Evolutionary conservation across 169 alveolate species (phyloP), one percentile per base, ranked within the genome.

Genomic region (Ichthyophthirius multifiliis): DNA sequence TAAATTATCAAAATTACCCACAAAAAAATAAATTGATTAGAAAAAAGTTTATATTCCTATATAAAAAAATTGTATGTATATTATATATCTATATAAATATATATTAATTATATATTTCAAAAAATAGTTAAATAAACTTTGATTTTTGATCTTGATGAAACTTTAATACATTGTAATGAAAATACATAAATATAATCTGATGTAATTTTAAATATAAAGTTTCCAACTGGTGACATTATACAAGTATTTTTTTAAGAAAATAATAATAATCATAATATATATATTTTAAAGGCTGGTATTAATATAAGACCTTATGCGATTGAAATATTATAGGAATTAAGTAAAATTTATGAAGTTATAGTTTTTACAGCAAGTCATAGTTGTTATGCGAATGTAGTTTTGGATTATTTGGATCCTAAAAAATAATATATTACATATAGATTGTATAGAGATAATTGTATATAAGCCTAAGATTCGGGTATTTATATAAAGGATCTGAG

Each of bases 101-200:
- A 47, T 10, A 5, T 3, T 20, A 47, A 20, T 47, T 67, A 67
- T 18, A 64, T 9, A 23, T 67, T 1, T 45, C 35, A n/a, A 4
- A 15, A 15, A 47, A 15, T 65, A 48, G 67, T 62, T n/a, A 81
- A 83, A 45, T 83, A 88, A 85, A 83, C 93, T 39, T 83, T 93
- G 20, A 82, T 93, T 46, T 91, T 93, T 77, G 97, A 93, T 65
- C 89, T 91, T 46, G 97, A 93, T 86, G 97, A 93, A 76, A 93
- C 97, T 4, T 75, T 93, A 10, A 91, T 88, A 1, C 94, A 93
- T 79, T 90, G 95, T 79, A 47, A 74, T 32, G 92, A 92, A 37
- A 83, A 80, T n/a, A 62, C 71, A 48, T 65, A 65, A 7, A 47
- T 65, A 2, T 75, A 82, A 7, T 73, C 83, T 2, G 88, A 86